Conservation (phyloP, 805 yeast species). For the Kluyveromyces nonfermentans region DNA sequence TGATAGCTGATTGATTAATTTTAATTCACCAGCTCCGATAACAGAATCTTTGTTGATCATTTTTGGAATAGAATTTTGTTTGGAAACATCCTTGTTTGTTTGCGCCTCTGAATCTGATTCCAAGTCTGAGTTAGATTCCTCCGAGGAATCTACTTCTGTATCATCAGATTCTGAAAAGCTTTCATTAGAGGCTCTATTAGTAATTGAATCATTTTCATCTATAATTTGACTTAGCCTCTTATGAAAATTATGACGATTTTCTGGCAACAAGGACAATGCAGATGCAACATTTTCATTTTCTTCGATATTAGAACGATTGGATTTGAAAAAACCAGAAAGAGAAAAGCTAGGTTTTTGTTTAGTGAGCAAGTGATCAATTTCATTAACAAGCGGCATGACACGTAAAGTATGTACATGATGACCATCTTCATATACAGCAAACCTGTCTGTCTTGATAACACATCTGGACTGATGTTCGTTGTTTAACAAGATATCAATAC, state of each 20-base stretch:
- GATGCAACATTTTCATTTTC: slow-evolving; percentile 16
- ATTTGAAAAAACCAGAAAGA: slow-evolving; percentile 17
- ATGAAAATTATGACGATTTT: slow-evolving; percentile 9
- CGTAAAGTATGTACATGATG: slow-evolving; percentile 21
- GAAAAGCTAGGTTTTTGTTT: slow-evolving; percentile 18
- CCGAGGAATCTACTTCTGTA: slow-evolving; percentile 8
- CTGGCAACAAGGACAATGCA: slow-evolving; percentile 16
- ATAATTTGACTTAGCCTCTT: slow-evolving; percentile 8
- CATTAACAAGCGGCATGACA: slow-evolving; percentile 13
- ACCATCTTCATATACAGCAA: slow-evolving; percentile 20
- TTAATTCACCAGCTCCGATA: slow-evolving; percentile 41
- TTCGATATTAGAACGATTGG: slow-evolving; percentile 8
- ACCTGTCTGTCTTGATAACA: slow-evolving; percentile 15
- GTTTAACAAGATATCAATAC: not conserved
- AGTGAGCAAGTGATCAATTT: slow-evolving; percentile 7
- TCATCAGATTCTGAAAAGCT: slow-evolving; percentile 3
- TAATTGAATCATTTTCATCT: slow-evolving; percentile 8
- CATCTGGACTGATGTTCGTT: slow-evolving; percentile 10
- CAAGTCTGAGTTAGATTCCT: slow-evolving; percentile 3
- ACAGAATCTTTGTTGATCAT: slow-evolving; percentile 31
- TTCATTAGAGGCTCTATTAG: slow-evolving; percentile 5
- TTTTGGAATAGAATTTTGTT: slow-evolving; percentile 14
- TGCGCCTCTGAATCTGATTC: slow-evolving; percentile 4
- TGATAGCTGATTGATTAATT: slow-evolving; percentile 38
- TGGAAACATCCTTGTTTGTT: not conserved